Evolutionary conservation across 2,329 filamentous ascomycete genomes (phyloP).

Genomic region (Epichloe hybrida): DNA sequence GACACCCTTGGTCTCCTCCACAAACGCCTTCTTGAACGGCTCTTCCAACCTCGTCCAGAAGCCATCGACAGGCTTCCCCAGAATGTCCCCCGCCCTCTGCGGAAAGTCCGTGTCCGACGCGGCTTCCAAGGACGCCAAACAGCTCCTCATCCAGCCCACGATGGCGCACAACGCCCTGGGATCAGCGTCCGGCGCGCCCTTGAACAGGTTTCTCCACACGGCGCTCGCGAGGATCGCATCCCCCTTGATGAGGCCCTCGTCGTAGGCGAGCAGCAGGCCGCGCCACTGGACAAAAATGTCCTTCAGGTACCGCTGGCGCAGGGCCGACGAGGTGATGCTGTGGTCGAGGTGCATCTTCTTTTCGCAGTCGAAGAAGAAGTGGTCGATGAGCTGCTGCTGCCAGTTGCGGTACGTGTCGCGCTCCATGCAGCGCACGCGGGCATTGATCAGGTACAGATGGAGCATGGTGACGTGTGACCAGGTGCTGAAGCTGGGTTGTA

Average conservation of each 20-base stretch:
- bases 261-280: conserved; percentile 70
- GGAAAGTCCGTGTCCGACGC: conserved; percentile 31
- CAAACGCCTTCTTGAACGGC: conserved; percentile 16
- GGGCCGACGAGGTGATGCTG: conserved; percentile 45
- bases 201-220: conserved; percentile 88
- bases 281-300: conserved; percentile 92
- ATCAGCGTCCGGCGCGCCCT: conserved; percentile 45
- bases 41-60: conserved; percentile 32
- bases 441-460: conserved; percentile 85
- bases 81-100: conserved; percentile 18
- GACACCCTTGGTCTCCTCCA: background rate
- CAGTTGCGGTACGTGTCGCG: conserved; percentile 56
- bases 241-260: conserved; percentile 61
- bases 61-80: conserved; percentile 23
- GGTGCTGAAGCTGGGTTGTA: conserved; percentile 79
- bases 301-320: conserved; percentile 58
- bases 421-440: conserved; percentile 68
- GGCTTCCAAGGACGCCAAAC: conserved; percentile 34
- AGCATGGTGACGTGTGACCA: conserved; percentile 96
- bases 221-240: conserved; percentile 69
- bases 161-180: conserved; percentile 37
- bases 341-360: conserved; percentile 72
- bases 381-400: conserved; percentile 84
- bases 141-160: conserved; percentile 42
- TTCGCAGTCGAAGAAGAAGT: conserved; percentile 87